phyloP scores from a whole-genome alignment of 2,329 filamentous ascomycete species.

The Penicillium brevicompactum region DNA sequence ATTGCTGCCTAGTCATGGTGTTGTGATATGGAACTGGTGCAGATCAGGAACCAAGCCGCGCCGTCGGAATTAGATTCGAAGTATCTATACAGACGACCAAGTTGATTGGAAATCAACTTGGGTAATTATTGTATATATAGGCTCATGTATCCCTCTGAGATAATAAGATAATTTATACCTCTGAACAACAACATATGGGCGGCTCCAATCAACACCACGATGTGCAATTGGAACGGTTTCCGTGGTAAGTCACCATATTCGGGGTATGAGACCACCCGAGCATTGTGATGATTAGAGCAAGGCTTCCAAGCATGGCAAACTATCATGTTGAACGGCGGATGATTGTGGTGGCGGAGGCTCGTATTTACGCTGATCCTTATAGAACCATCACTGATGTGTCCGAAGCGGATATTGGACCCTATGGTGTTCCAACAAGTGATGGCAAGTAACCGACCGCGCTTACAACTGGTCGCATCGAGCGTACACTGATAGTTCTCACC shows the following conservation, averaged over 20 bases:
- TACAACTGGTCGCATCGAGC: neutral
- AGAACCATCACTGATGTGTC: neutral
- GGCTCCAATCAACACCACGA: slow-evolving; percentile 58
- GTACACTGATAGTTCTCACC: neutral
- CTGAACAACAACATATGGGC: no score
- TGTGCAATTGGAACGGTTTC: slow-evolving; percentile 59
- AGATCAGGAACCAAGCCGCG: no score
- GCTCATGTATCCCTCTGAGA: no score
- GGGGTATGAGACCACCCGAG: slow-evolving; percentile 20
- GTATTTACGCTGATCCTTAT: neutral
- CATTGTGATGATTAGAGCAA: slow-evolving; percentile 33
- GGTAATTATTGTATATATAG: no score
- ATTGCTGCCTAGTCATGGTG: slow-evolving; percentile 44
- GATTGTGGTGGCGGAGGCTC: slow-evolving; percentile 55
- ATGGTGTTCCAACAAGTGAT: slow-evolving; percentile 33
- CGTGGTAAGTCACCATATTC: slow-evolving; percentile 33
- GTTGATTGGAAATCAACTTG: no score
- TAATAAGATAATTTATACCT: no score
- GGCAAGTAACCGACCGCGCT: slow-evolving; percentile 40
- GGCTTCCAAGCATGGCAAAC: slow-evolving; percentile 63
- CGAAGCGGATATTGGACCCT: slow-evolving; percentile 46
- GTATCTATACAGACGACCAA: no score
- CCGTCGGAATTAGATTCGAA: no score
- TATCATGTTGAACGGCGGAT: slow-evolving; percentile 67
- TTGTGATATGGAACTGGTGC: no score